phyloP scores from a whole-genome alignment of 805 yeast species.

The Myxozyma kluyveri region DNA sequence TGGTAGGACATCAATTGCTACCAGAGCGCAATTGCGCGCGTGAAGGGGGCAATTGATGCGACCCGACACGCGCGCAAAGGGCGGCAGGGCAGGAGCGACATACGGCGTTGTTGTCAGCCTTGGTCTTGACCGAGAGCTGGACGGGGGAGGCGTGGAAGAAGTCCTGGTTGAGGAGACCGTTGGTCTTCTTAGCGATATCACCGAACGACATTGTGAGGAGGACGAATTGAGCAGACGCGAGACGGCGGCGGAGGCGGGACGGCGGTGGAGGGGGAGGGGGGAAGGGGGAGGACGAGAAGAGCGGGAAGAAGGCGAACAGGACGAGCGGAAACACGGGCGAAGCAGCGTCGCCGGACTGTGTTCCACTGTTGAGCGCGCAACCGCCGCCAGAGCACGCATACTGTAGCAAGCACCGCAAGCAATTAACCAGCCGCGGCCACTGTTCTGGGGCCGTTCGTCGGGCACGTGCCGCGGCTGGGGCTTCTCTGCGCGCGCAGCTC shows the following conservation, averaged over 20 bases:
- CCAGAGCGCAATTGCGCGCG: background rate
- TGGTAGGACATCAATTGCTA: too few species aligned
- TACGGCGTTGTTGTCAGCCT: conserved; percentile 91
- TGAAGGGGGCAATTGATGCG: background rate
- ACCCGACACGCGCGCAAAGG: background rate
- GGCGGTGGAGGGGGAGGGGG: background rate
- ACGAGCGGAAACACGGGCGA: background rate
- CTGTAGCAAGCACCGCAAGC: too few species aligned
- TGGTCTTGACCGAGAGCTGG: conserved; percentile 82
- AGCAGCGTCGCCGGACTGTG: too few species aligned
- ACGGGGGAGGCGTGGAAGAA: conserved; percentile 90
- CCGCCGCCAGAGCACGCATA: too few species aligned
- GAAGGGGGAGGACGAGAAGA: background rate
- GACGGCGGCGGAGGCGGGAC: background rate
- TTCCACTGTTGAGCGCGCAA: too few species aligned
- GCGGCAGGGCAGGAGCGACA: conserved; percentile 4
- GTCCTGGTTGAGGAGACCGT: conserved; percentile 84
- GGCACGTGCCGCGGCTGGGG: too few species aligned
- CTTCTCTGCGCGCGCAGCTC: too few species aligned
- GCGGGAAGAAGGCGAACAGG: background rate
- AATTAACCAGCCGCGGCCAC: too few species aligned
- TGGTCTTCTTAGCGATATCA: conserved; percentile 88
- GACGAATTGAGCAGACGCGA: background rate
- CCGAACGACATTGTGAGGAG: conserved; percentile 64
- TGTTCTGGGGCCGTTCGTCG: too few species aligned